Percentiles rank a stretch among this genome's conserved stretches.
Conservation (phyloP, 495 filamentous ascomycete species). For the Penicillium alfredii region DNA sequence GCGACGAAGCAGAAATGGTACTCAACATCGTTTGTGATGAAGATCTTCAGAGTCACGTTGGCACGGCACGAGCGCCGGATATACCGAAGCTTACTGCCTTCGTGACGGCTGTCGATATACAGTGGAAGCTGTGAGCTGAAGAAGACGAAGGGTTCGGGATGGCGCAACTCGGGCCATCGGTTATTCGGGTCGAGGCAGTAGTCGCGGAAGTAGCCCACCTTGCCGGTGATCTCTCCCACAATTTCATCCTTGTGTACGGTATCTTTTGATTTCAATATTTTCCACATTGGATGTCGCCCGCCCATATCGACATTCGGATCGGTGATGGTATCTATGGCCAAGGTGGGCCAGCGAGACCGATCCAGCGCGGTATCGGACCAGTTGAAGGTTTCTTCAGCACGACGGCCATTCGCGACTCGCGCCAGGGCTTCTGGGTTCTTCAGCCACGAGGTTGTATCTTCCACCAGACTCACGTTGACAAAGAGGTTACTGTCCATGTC, state of each 20-base stretch:
- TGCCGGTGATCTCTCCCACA: slow-evolving; percentile 82
- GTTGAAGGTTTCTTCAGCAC: slow-evolving; percentile 44
- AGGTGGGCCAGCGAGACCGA: slow-evolving; percentile 44
- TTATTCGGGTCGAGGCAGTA: slow-evolving; percentile 69
- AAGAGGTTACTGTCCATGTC: slow-evolving; percentile 55
- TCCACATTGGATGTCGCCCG: slow-evolving; percentile 55
- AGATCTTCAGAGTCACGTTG: slow-evolving; percentile 75
- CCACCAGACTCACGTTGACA: slow-evolving; percentile 59
- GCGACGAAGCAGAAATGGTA: slow-evolving; percentile 89
- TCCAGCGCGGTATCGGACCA: slow-evolving; percentile 49
- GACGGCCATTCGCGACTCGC: slow-evolving; percentile 35
- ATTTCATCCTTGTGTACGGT: slow-evolving; percentile 57
- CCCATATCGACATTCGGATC: slow-evolving; percentile 38
- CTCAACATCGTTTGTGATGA: slow-evolving; percentile 64
- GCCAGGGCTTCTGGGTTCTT: slow-evolving; percentile 50
- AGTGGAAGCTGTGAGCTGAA: slow-evolving; percentile 77
- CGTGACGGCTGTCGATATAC: slow-evolving; percentile 82
- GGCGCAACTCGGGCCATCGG: slow-evolving; percentile 67
- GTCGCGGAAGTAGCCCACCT: slow-evolving; percentile 70
- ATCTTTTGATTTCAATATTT: slow-evolving; percentile 60
- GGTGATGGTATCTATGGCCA: slow-evolving; percentile 43
- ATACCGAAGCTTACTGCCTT: slow-evolving; percentile 79
- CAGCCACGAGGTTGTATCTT: slow-evolving; percentile 66
- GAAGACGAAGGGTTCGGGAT: slow-evolving; percentile 80
- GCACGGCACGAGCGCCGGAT: slow-evolving; percentile 82